Evolutionary conservation across 2,329 filamentous ascomycete genomes (phyloP), one percentile per base, ranked within the genome.

Genomic region (Sphaerulina vaccinii): DNA sequence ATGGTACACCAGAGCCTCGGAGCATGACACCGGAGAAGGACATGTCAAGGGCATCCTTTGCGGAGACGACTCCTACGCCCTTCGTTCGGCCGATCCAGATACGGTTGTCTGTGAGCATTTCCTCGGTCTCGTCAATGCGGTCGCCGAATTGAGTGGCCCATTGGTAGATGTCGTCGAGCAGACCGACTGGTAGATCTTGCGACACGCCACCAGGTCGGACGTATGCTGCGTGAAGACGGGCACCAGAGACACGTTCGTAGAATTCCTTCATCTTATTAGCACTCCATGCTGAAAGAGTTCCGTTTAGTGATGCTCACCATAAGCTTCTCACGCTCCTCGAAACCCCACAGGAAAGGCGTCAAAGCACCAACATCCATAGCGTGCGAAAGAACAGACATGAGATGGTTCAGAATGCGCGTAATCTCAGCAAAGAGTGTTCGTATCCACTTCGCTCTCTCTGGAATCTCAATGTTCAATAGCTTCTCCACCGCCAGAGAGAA

Each of bases 71-170:
- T 72, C 93, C 93, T 40, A 99, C 80, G 62, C 89, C 90, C 74
- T 93, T 85, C 62, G 95, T 67, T 72, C 93, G 84, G 67, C 90
- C 87, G 65, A 95, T 91, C 95, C 95, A 99, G 79, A 99, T 97
- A 70, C 95, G 90, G 82, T 99, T 99, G 73, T 99, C 93, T 36
- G 93, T 99, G 64, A 99, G 82, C 77, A 99, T 87, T 74, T 99
- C 93, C 73, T 99, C 93, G 49, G 93, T 97, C 74, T 99, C 93
- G 71, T 99, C 93, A 66, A 99, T 93, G 64, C 93, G 90, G 78
- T 99, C 93, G 66, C 90, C 88, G 67, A 99, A 99, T 73, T 99
- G 93, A 52, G 93, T 99, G 13, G 93, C 93, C 93, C 93, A 99
- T 76, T 97, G 92, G 78, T 99, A 97, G 68, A 99, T 99, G 70